Evolutionary conservation across 2,329 filamentous ascomycete genomes (phyloP).

Genomic region (Apiospora rasikravindrae): DNA sequence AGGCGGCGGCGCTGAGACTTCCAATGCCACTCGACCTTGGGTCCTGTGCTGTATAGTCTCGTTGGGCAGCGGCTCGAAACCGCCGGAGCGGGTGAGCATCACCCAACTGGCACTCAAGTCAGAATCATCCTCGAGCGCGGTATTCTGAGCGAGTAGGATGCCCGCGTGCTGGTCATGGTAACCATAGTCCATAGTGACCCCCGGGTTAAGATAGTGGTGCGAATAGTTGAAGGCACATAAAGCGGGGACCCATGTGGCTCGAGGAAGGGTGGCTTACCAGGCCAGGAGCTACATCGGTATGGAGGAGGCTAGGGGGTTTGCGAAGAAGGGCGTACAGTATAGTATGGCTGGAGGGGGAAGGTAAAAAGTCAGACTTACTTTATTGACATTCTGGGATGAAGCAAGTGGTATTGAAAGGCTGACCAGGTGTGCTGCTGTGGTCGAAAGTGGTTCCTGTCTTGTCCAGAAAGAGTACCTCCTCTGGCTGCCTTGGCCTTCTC

Average conservation of each 20-base stretch:
- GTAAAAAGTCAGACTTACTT: conserved; percentile 14
- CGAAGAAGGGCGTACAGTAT: conserved; percentile 13
- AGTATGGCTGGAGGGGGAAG: conserved; percentile 5
- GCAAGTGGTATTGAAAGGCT: conserved; percentile 13
- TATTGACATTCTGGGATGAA: conserved; percentile 16
- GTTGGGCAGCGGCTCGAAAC: conserved; percentile 83
- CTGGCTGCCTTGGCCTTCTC: conserved; percentile 8
- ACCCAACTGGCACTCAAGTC: conserved; percentile 76
- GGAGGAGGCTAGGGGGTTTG: conserved; percentile 4
- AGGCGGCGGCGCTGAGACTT: conserved; percentile 72
- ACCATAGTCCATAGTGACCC: conserved; percentile 39
- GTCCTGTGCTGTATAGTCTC: conserved; percentile 84
- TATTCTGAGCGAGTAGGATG: conserved; percentile 45
- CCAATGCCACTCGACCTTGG: conserved; percentile 77
- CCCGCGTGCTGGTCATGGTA: conserved; percentile 51
- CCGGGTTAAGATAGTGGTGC: conserved; percentile 15
- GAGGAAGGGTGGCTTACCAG: conserved; percentile 16
- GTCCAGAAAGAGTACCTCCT: conserved; percentile 11
- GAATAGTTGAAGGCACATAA: conserved; percentile 16
- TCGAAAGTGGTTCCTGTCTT: conserved; percentile 15
- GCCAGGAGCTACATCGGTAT: conserved; percentile 16
- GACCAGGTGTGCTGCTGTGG: conserved; percentile 9
- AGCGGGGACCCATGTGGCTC: conserved; percentile 17
- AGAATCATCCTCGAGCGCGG: conserved; percentile 50
- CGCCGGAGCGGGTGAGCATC: conserved; percentile 77